Evolutionary conservation across 1,284 basidiomycete species (phyloP).

Genomic region (Grifola frondosa): DNA sequence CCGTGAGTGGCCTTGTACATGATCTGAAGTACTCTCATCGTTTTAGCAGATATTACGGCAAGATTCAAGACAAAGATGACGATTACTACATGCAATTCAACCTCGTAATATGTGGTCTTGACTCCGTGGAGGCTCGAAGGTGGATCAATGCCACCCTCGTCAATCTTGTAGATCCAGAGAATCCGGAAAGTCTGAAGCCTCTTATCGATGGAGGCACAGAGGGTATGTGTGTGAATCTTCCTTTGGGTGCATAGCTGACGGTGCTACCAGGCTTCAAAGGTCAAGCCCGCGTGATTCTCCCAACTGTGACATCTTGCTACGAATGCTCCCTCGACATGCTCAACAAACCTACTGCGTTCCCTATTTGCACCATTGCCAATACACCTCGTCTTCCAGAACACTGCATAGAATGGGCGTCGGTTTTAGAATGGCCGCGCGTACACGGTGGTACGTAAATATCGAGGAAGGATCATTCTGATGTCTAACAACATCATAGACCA

Average conservation of each 20-base stretch:
- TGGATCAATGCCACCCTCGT: constrained; percentile 99
- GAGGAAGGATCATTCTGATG: not conserved
- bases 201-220: constrained; percentile 99
- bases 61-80: constrained; percentile 97
- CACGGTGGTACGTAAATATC: constrained; percentile 68
- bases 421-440: constrained; percentile 96
- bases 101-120: constrained; percentile 96
- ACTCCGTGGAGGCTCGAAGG: constrained; percentile 93
- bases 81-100: constrained; percentile 98
- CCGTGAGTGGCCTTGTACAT: constrained; percentile 57
- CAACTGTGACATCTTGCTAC: constrained; percentile 95
- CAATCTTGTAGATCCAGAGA: constrained; percentile 87
- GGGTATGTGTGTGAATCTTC: constrained; percentile 48
- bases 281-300: constrained; percentile 96
- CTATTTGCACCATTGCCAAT: constrained; percentile 99
- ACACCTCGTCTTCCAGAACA: constrained; percentile 98
- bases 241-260: constrained; percentile 2
- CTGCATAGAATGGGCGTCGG: constrained; percentile 99
- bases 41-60: constrained; percentile 80
- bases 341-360: constrained; percentile 95
- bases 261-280: constrained; percentile 86
- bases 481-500: constrained; percentile 57
- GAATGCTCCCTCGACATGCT: constrained; percentile 99
- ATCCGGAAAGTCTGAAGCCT: constrained; percentile 94
- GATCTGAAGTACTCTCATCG: constrained; percentile 16